Evolutionary conservation across 176 grass and related monocot genomes (phyloP), one percentile per base, ranked within the genome.

Genomic region (Aechmea fasciata): DNA sequence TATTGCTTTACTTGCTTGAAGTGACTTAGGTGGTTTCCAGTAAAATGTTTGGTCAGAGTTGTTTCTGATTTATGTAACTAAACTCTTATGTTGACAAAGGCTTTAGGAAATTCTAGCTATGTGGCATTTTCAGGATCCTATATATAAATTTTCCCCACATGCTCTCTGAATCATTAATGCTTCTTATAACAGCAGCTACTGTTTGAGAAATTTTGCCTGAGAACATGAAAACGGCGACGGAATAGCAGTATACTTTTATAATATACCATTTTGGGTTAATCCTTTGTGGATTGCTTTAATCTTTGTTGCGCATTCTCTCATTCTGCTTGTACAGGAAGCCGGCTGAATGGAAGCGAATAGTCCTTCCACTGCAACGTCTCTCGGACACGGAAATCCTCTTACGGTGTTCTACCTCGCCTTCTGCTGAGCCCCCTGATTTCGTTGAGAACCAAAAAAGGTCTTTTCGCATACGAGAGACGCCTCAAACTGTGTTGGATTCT

Each of bases 401-500:
- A 50, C 66, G 84, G 48, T 90, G 81, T 70, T 97, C 89, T 48
- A 97, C 89, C 68, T 92, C 89, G 61, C 93, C 93, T 75, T 83
- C 82, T 49, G 89, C 86, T 3, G 93, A 97, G 64, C 83, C 79
- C 19, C 84, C 89, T 64, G 83, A 97, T 84, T 97, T 97, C 77
- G 93, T 97, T 47, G 81, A 97, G 73, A 87, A 69, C n/a, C 78
- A 92, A 80, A 97, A 86, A 77, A 97, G 93, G 93, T 90, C 13
- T 14, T 49, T 71, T 50, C 2, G 13, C 52, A n/a, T 65, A 13
- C 50, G 22, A 51, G 24, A 24, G 25, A 26, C 55, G 9, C 15
- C 20, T 12, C 11, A 14, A 13, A 48, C 12, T 7, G 14, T 7
- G 14, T 66, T 47, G 12, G 3, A 9, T 28, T 66, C 48, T 13